These are phyloP conservation scores for Metschnikowia shivogae DNA, from an alignment of 805 yeast species.

Conservation along the genomic window DNA sequence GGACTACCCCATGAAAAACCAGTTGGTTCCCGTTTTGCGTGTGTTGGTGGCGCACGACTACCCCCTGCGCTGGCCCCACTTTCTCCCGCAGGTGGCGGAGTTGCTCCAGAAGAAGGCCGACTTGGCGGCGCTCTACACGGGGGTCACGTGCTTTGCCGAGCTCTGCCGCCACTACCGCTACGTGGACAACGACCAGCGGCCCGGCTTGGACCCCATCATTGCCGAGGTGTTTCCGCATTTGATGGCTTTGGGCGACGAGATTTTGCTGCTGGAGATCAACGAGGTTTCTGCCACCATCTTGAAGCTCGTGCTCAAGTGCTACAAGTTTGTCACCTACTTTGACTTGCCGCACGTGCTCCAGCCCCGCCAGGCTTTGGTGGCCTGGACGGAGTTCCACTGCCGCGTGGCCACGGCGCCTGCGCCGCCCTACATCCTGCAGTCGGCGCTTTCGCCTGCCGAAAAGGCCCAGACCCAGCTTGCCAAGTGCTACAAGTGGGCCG, in stretches of 20 bases:
- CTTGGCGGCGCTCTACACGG: constrained; percentile 48
- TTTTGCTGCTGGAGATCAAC: constrained; percentile 24
- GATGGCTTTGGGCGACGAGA: constrained; percentile 57
- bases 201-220: constrained; percentile 43
- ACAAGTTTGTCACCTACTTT: constrained; percentile 69
- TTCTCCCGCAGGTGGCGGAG: constrained; percentile 30
- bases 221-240: constrained; percentile 60
- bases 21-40: constrained; percentile 40
- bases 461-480: constrained; percentile 64
- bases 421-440: constrained; percentile 48
- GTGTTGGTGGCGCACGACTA: constrained; percentile 31
- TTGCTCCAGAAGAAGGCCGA: constrained; percentile 27
- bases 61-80: constrained; percentile 34
- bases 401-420: constrained; percentile 55
- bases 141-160: constrained; percentile 66
- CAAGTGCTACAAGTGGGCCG: constrained; percentile 74
- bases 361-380: constrained; percentile 43
- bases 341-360: constrained; percentile 67
- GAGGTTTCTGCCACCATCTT: constrained; percentile 45
- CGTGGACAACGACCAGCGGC: constrained; percentile 47
- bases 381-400: constrained; percentile 79
- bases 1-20: constrained; percentile 34
- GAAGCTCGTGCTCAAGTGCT: constrained; percentile 67
- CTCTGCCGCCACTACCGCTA: constrained; percentile 69
- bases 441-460: constrained; percentile 52